Base-by-base conservation (phyloP, 2,329 filamentous ascomycete species). In the Apiospora arundinis region DNA sequence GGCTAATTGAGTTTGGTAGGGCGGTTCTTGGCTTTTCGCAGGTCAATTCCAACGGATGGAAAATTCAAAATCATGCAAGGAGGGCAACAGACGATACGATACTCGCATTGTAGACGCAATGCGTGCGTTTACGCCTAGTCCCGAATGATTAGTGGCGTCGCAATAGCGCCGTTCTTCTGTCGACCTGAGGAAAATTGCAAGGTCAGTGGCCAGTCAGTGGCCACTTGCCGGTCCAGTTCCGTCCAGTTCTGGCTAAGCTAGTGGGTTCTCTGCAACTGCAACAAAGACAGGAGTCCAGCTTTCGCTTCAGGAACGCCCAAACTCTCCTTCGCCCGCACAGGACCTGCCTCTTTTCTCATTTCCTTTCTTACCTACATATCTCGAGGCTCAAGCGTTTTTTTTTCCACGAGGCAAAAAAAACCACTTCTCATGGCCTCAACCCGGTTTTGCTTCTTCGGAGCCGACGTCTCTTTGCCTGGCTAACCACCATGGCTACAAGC, bases 1-100 rank as follows among this genome's bases (percentile, higher is more conserved):
- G 32, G 56, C 56, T 63, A 63, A 63, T 63, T 63, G 56, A 63
- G 56, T 63, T 63, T 63, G 56, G 56, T 63, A 63, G 56, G 56
- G 56, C 40, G 56, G 21, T 40, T 40, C 28, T 63, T 63, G 32
- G 32, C 32, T 32, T 32, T 32, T 32, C 32, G n/a, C 18, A 28
- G 25, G 49, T 18, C 49, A 32, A 25, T 11, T 32, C 49, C 4
- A 25, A 6, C 9, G n/a, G 21, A 63, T 11, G 56, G 37, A 18
- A 63, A 63, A 63, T 63, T 63, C 56, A 63, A 63, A 63, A 63
- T 40, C 56, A 63, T 40, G 56, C 56, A 63, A 63, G 18, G 18
- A 63, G 56, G 21, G 56, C 56, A 63, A 63, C 32, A 40, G 56
- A 63, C 56, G 56, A 63, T 40, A 63, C 56, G 56, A 63, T 40